Percentiles rank a stretch among this genome's conserved stretches.
These are phyloP conservation scores for Neurospora sp. DNA, from an alignment of 495 filamentous ascomycete genomes.

Conservation along the genomic window DNA sequence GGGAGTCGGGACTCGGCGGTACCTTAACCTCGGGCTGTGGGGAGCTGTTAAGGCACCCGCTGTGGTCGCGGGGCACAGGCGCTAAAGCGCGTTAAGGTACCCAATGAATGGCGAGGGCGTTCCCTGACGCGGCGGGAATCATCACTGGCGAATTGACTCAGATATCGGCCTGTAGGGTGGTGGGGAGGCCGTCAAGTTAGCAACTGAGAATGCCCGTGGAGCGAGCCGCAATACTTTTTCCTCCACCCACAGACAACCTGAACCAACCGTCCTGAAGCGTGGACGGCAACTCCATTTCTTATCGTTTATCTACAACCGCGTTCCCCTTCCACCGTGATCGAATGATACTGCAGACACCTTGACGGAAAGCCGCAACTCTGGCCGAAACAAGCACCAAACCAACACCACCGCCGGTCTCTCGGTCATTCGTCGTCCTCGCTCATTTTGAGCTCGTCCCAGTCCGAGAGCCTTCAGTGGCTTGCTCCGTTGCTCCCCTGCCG, in stretches of 20 bases:
- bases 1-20: neutral
- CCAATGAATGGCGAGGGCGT: neutral
- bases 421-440: neutral
- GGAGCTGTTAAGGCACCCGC: neutral
- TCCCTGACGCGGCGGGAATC: neutral
- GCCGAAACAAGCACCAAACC: neutral
- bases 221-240: neutral
- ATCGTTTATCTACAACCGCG: neutral
- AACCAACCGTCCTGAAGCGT: neutral
- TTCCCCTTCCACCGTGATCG: neutral
- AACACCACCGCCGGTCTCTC: neutral
- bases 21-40: neutral
- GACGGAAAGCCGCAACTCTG: neutral
- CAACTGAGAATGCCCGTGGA: neutral
- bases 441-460: neutral
- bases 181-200: neutral
- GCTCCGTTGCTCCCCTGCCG: constrained; percentile 9
- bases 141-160: neutral
- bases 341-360: neutral
- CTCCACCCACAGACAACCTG: neutral
- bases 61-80: neutral
- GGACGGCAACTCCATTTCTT: neutral
- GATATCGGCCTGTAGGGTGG: neutral
- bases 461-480: constrained; percentile 6
- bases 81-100: neutral